Conservation (phyloP, 2,329 filamentous ascomycete species). For the Pseudocercospora cruenta region DNA sequence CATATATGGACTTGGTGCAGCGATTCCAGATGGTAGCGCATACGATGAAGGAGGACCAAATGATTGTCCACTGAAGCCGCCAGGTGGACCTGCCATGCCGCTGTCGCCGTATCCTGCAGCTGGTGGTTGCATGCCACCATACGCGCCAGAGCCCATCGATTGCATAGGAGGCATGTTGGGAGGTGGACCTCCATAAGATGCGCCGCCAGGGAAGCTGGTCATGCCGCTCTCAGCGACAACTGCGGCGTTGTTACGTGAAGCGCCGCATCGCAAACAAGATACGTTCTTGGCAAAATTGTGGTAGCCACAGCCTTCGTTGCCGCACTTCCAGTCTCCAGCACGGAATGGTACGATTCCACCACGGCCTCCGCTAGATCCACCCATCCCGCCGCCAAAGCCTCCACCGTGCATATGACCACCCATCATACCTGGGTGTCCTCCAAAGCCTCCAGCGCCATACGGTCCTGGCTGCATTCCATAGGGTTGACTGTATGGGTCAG, state of each 20-base stretch:
- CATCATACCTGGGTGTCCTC: constrained; percentile 72
- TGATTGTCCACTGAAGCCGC: constrained; percentile 68
- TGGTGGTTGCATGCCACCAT: constrained; percentile 52
- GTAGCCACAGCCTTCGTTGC: constrained; percentile 94
- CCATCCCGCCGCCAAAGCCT: constrained; percentile 45
- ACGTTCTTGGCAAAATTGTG: constrained; percentile 99
- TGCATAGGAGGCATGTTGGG: constrained; percentile 74
- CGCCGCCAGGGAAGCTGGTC: constrained; percentile 43
- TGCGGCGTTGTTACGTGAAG: constrained; percentile 88
- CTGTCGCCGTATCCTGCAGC: constrained; percentile 74
- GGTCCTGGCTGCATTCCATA: constrained; percentile 48
- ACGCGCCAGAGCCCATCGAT: constrained; percentile 34
- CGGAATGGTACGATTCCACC: constrained; percentile 87
- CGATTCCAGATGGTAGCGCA: constrained; percentile 81
- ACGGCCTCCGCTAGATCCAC: constrained; percentile 62
- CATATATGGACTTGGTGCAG: constrained; percentile 79
- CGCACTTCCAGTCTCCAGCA: constrained; percentile 98
- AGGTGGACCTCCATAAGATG: constrained; percentile 63
- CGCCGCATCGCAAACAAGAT: constrained; percentile 93
- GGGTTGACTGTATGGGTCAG: constrained; percentile 58
- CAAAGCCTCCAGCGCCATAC: constrained; percentile 45
- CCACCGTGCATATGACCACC: constrained; percentile 67
- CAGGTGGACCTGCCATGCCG: constrained; percentile 60
- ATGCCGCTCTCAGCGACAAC: constrained; percentile 89
- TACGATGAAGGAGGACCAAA: constrained; percentile 90